These are phyloP conservation scores for Vaccinium macrocarpon DNA, from an alignment of 148 eudicot genomes.

Conservation along the genomic window DNA sequence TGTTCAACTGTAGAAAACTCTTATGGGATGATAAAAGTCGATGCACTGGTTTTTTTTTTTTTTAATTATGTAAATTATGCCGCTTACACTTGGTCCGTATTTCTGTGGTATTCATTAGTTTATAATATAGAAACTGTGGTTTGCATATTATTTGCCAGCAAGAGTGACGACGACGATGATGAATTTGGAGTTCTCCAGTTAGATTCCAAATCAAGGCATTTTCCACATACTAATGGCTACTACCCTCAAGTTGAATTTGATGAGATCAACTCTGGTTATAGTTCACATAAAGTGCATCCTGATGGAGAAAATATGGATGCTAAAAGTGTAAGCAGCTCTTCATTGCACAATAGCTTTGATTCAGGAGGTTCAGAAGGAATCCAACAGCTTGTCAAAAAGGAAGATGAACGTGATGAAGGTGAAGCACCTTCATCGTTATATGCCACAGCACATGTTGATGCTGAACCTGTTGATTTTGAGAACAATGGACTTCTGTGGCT, in stretches of 20 bases:
- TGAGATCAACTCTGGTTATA: constrained; percentile 43
- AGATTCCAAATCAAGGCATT: constrained; percentile 34
- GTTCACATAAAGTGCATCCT: constrained; percentile 44
- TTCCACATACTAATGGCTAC: constrained; percentile 46
- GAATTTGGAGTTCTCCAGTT: constrained; percentile 49
- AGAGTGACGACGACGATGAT: constrained; percentile 69
- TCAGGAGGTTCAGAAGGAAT: constrained; percentile 36
- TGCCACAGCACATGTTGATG: constrained; percentile 53
- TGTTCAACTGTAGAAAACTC: neutral
- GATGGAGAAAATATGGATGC: constrained; percentile 51
- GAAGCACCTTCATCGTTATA: constrained; percentile 70
- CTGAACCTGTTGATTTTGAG: constrained; percentile 90
- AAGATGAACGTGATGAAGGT: constrained; percentile 51
- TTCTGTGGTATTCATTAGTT: neutral
- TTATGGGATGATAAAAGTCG: neutral
- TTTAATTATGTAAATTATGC: neutral
- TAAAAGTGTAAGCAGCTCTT: constrained; percentile 41
- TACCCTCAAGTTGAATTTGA: constrained; percentile 40
- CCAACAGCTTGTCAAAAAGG: constrained; percentile 43
- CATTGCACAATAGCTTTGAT: constrained; percentile 46
- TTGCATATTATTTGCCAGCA: constrained; percentile 31
- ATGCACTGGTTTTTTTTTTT: neutral
- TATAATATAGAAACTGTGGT: constrained; percentile 11
- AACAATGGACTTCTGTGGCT: constrained; percentile 94
- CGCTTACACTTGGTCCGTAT: neutral